Evolutionary conservation across 306 rosid species (phyloP).

Genomic region (Cyclanthera cordifolia): DNA sequence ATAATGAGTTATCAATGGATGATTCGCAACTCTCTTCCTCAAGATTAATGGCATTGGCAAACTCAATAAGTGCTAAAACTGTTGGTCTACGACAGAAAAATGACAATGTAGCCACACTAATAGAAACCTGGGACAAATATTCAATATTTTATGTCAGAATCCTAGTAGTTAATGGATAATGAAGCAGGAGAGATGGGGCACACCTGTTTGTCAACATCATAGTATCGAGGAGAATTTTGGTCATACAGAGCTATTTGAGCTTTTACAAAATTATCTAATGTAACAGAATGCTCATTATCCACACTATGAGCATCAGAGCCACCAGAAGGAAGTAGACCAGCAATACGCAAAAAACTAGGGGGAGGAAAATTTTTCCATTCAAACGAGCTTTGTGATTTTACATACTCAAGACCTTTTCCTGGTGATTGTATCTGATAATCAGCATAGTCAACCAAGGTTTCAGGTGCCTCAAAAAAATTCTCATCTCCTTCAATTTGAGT

Average conservation of each 20-base stretch:
- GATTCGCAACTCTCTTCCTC: conserved; percentile 43
- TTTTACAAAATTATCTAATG: conserved; percentile 71
- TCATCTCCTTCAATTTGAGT: conserved; percentile 52
- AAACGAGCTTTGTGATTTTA: conserved; percentile 20
- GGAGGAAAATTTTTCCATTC: conserved; percentile 25
- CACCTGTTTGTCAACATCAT: conserved; percentile 68
- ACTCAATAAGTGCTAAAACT: conserved; percentile 76
- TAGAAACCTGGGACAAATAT: conserved; percentile 45
- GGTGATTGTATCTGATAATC: conserved; percentile 42
- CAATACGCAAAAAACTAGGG: conserved; percentile 54
- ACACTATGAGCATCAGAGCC: conserved; percentile 22
- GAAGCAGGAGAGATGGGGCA: conserved; percentile 19
- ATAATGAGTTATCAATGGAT: conserved; percentile 38
- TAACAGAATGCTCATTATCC: conserved; percentile 36
- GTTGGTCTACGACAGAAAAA: conserved; percentile 90
- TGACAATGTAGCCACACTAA: conserved; percentile 74
- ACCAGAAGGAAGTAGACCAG: conserved; percentile 68
- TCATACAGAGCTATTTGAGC: conserved; percentile 71
- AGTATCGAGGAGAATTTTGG: conserved; percentile 63
- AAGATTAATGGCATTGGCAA: conserved; percentile 59
- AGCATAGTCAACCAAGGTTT: conserved; percentile 50
- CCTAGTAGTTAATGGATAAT: background rate
- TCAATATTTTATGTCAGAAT: conserved; percentile 1
- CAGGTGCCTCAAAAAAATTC: conserved; percentile 80
- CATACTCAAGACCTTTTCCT: conserved; percentile 20